These are phyloP conservation scores for Cytospora mali DNA, from an alignment of 2,329 filamentous ascomycete species.

Conservation along the genomic window DNA sequence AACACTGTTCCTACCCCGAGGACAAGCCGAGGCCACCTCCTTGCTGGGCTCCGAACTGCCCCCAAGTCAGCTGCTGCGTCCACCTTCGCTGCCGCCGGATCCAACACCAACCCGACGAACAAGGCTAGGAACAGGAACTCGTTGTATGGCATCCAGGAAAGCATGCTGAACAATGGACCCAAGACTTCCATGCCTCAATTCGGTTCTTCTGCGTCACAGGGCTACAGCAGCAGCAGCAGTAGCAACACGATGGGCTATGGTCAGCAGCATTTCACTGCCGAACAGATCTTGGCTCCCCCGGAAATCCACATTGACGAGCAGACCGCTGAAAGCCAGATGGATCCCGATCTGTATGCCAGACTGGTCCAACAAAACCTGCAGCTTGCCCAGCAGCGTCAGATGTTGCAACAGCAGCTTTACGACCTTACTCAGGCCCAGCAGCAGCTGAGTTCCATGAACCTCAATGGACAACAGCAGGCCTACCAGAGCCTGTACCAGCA, in stretches of 20 bases:
- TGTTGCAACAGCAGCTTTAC: slow-evolving; percentile 89
- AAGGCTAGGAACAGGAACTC: slow-evolving; percentile 47
- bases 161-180: slow-evolving; percentile 49
- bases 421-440: slow-evolving; percentile 81
- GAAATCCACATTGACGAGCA: slow-evolving; percentile 73
- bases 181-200: slow-evolving; percentile 58
- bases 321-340: slow-evolving; percentile 69
- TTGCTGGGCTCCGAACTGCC: slow-evolving; percentile 89
- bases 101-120: slow-evolving; percentile 41
- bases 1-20: slow-evolving; percentile 78
- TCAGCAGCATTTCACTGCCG: slow-evolving; percentile 68
- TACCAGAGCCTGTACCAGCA: slow-evolving; percentile 60
- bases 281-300: slow-evolving; percentile 85
- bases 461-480: slow-evolving; percentile 64
- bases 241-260: slow-evolving; percentile 30
- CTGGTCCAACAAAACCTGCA: slow-evolving; percentile 90
- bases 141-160: slow-evolving; percentile 49
- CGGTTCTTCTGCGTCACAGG: slow-evolving; percentile 35
- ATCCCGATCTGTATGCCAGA: slow-evolving; percentile 84
- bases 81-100: slow-evolving; percentile 58
- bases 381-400: slow-evolving; percentile 91
- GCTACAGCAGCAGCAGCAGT: slow-evolving; percentile 37
- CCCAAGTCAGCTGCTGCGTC: slow-evolving; percentile 81
- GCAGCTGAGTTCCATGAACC: slow-evolving; percentile 76
- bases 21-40: slow-evolving; percentile 90